Conservation (phyloP, 805 yeast species). For the Sporopachydermia lactativora region DNA sequence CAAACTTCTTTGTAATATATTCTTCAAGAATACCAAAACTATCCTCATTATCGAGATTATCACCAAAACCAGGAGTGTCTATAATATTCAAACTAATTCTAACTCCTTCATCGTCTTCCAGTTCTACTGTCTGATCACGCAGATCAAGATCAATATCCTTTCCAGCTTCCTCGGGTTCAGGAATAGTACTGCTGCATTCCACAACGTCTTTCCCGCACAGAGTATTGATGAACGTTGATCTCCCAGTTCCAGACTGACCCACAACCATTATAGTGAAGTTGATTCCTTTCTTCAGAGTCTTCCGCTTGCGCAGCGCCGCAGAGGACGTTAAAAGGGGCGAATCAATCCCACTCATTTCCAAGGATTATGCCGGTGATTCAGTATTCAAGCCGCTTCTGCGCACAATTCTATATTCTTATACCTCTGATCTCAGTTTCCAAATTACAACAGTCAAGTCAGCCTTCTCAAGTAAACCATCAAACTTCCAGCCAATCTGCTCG, state of each 20-base stretch:
- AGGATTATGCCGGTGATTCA: too few species aligned
- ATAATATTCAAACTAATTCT: conserved; percentile 63
- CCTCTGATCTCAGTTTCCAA: too few species aligned
- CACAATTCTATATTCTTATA: too few species aligned
- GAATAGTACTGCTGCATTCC: conserved; percentile 47
- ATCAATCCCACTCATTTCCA: not conserved
- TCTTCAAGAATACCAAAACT: conserved; percentile 63
- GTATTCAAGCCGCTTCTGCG: too few species aligned
- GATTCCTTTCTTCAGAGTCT: conserved; percentile 69
- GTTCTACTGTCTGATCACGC: conserved; percentile 69
- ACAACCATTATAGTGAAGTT: conserved; percentile 78
- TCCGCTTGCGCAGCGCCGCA: conserved; percentile 43
- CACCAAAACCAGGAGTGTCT: conserved; percentile 79
- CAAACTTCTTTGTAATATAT: conserved; percentile 69
- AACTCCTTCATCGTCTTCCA: conserved; percentile 77
- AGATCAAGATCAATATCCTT: conserved; percentile 42
- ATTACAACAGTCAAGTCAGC: too few species aligned
- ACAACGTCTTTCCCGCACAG: conserved; percentile 78
- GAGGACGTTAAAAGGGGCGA: not conserved
- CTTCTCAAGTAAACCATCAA: too few species aligned
- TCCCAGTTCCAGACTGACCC: conserved; percentile 78
- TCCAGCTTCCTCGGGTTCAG: conserved; percentile 36
- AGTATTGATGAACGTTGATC: conserved; percentile 87
- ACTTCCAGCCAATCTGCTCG: too few species aligned
- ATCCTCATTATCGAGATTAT: conserved; percentile 46